phyloP scores from a whole-genome alignment of 2,329 filamentous ascomycete genomes.

The Penicillium sp. region DNA sequence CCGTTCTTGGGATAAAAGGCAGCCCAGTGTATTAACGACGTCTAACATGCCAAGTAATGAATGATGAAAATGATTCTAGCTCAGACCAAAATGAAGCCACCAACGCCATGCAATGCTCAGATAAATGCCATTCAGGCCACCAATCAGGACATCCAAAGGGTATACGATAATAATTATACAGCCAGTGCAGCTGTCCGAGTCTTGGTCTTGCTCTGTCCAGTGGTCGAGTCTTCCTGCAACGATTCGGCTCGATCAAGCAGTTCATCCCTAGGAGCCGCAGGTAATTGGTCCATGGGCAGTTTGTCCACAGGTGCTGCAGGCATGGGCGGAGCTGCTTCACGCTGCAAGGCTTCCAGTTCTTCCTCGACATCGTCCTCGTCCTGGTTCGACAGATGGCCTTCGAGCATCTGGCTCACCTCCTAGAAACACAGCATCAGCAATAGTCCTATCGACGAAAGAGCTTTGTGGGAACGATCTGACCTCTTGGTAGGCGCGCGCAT shows the following conservation, averaged over 20 bases:
- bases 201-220: slow-evolving; percentile 26
- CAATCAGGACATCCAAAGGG: slow-evolving; percentile 8
- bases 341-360: slow-evolving; percentile 76
- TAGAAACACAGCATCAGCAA: slow-evolving; percentile 38
- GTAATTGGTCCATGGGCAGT: slow-evolving; percentile 20
- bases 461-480: slow-evolving; percentile 43
- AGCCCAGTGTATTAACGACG: slow-evolving; percentile 10
- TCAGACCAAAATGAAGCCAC: slow-evolving; percentile 7
- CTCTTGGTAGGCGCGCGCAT: slow-evolving; percentile 85
- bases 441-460: background rate
- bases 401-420: slow-evolving; percentile 90
- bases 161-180: slow-evolving; percentile 13
- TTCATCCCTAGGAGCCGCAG: too few relatives aligned
- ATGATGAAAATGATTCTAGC: slow-evolving; percentile 10
- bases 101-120: slow-evolving; percentile 26
- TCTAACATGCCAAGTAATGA: slow-evolving; percentile 13
- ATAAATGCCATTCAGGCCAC: slow-evolving; percentile 13
- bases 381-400: slow-evolving; percentile 79
- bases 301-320: slow-evolving; percentile 35
- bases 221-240: slow-evolving; percentile 22
- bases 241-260: slow-evolving; percentile 8
- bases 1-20: background rate
- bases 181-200: slow-evolving; percentile 22
- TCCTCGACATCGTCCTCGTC: slow-evolving; percentile 98
- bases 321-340: slow-evolving; percentile 47